phyloP scores from a whole-genome alignment of 2,329 filamentous ascomycete genomes.

The Fusarium continuum region DNA sequence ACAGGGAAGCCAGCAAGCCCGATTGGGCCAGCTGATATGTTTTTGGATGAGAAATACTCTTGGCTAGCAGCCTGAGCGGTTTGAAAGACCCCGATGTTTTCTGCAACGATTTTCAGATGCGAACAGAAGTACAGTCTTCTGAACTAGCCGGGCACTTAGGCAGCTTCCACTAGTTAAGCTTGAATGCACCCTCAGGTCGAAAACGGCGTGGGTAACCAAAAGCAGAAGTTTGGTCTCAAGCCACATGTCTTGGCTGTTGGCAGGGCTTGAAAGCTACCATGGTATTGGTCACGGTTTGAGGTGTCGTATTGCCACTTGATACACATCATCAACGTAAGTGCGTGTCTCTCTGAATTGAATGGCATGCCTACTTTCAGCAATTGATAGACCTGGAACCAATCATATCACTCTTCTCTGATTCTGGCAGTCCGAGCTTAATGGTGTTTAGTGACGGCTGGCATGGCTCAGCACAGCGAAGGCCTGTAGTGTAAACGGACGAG shows the following conservation, averaged over 20 bases:
- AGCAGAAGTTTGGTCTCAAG: slow-evolving; percentile 10
- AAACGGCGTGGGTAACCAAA: slow-evolving; percentile 1
- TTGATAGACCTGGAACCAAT: background rate
- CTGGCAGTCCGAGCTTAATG: rapidly evolving
- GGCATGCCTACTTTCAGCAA: background rate
- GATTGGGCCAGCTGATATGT: too few relatives aligned
- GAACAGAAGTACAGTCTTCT: too few relatives aligned
- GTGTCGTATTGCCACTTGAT: background rate
- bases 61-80: too few relatives aligned
- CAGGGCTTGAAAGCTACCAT: background rate
- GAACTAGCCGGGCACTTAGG: too few relatives aligned
- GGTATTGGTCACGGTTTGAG: background rate
- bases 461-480: rapidly evolving
- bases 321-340: background rate
- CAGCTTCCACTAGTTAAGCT: too few relatives aligned
- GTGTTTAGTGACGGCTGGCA: background rate
- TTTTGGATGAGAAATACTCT: too few relatives aligned
- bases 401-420: too few relatives aligned
- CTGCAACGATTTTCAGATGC: too few relatives aligned
- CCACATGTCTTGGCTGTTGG: background rate
- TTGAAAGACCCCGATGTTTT: too few relatives aligned
- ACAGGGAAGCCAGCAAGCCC: too few relatives aligned
- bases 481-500: too few relatives aligned
- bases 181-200: background rate
- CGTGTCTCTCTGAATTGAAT: too few relatives aligned